Evolutionary conservation across 164 flowering plant species (phyloP).

Genomic region (Platanus orientalis): DNA sequence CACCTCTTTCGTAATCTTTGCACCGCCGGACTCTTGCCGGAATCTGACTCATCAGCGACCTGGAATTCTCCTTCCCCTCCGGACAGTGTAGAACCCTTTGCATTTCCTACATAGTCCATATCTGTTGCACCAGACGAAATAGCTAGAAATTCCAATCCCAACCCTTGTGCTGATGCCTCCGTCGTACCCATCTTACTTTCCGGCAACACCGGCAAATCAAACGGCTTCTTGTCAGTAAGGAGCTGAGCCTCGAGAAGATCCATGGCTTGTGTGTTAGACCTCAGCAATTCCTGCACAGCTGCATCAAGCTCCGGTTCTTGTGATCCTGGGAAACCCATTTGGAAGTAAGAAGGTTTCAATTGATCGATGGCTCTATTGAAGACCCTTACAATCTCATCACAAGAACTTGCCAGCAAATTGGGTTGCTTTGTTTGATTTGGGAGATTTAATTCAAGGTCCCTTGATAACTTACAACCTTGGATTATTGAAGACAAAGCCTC

Average conservation of each 20-base stretch:
- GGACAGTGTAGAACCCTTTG: neutral
- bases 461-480: slow-evolving; percentile 42
- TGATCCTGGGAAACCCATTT: neutral
- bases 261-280: slow-evolving; percentile 11
- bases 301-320: slow-evolving; percentile 2
- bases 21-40: slow-evolving; percentile 20
- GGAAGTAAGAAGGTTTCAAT: slow-evolving; percentile 13
- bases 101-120: neutral
- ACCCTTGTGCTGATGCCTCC: too few relatives aligned
- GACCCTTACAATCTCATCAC: slow-evolving; percentile 29
- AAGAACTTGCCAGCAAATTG: slow-evolving; percentile 16
- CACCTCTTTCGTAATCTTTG: slow-evolving; percentile 44
- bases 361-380: slow-evolving; percentile 28
- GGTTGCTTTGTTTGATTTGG: slow-evolving; percentile 30
- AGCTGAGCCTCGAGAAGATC: slow-evolving; percentile 11
- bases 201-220: neutral
- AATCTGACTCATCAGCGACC: slow-evolving; percentile 15
- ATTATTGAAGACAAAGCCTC: slow-evolving; percentile 26
- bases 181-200: neutral
- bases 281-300: slow-evolving; percentile 8
- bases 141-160: too few relatives aligned
- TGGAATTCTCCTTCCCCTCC: slow-evolving; percentile 9
- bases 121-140: neutral
- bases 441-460: slow-evolving; percentile 42
- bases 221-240: neutral